Percentiles rank a stretch among this genome's conserved stretches.
These are phyloP conservation scores for Wickerhamiella australiensis DNA, from an alignment of 805 yeast genomes.

Conservation along the genomic window DNA sequence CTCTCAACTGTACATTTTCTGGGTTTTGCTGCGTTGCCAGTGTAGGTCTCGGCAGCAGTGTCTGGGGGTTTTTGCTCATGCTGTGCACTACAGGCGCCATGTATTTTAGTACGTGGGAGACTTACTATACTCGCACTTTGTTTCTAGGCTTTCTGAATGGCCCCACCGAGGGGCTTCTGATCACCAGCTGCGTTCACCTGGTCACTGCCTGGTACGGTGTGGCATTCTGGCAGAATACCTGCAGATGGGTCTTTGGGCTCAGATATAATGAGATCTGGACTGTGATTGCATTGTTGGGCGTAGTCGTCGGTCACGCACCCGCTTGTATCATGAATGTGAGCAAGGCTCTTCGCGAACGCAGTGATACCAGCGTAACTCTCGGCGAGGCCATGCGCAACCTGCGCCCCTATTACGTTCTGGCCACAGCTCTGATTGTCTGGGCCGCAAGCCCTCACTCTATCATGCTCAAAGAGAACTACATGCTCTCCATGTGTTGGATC, in stretches of 20 bases:
- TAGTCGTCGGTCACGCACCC: conserved; percentile 50
- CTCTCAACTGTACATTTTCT: conserved; percentile 68
- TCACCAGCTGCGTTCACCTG: conserved; percentile 46
- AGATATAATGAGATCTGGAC: conserved; percentile 27
- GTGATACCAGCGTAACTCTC: conserved; percentile 31
- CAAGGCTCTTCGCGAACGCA: conserved; percentile 35
- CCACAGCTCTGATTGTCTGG: conserved; percentile 38
- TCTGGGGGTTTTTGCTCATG: conserved; percentile 29
- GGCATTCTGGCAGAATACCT: conserved; percentile 11
- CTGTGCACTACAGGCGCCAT: conserved; percentile 39
- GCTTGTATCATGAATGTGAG: conserved; percentile 43
- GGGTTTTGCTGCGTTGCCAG: conserved; percentile 63
- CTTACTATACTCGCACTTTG: conserved; percentile 75
- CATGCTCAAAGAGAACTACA: conserved; percentile 32
- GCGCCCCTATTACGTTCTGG: conserved; percentile 53
- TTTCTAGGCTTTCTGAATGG: conserved; percentile 78
- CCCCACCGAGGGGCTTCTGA: conserved; percentile 87
- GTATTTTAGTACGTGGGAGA: conserved; percentile 84
- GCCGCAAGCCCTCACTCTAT: conserved; percentile 37
- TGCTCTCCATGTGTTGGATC: conserved; percentile 66
- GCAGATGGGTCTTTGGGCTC: conserved; percentile 23
- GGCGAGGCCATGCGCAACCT: conserved; percentile 33
- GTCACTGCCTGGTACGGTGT: conserved; percentile 55
- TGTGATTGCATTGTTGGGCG: conserved; percentile 22
- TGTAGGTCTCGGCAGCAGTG: conserved; percentile 62